Percentiles rank a stretch among this genome's conserved stretches.
These are phyloP conservation scores for Lasiosphaeria hispida DNA, from an alignment of 495 filamentous ascomycete genomes.

Conservation along the genomic window DNA sequence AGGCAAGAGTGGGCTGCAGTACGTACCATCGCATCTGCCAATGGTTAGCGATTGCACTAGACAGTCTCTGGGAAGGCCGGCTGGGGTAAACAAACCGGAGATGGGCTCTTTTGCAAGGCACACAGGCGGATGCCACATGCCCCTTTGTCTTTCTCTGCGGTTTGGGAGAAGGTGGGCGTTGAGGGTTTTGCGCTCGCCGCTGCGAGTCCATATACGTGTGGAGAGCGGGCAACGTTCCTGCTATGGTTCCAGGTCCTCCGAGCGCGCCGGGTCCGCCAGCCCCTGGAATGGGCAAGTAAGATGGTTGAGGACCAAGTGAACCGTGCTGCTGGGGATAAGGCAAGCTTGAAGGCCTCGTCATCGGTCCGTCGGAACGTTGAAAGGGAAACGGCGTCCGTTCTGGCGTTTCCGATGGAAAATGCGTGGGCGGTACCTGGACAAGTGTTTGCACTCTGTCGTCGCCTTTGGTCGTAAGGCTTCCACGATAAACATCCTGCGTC, in stretches of 20 bases:
- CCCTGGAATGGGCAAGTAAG: constrained; percentile 37
- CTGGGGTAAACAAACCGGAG: constrained; percentile 50
- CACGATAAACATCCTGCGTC: constrained; percentile 49
- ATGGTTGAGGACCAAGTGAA: constrained; percentile 29
- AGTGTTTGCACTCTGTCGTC: constrained; percentile 34
- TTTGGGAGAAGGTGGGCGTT: constrained; percentile 51
- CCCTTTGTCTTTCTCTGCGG: constrained; percentile 84
- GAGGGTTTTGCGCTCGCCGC: constrained; percentile 30
- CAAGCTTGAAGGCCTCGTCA: constrained; percentile 28
- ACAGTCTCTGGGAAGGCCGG: constrained; percentile 11
- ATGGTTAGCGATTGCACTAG: constrained; percentile 3
- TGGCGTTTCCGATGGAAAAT: constrained; percentile 38
- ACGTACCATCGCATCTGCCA: constrained; percentile 53
- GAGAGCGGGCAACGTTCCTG: constrained; percentile 6
- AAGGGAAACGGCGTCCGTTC: constrained; percentile 40
- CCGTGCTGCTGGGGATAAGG: constrained; percentile 37
- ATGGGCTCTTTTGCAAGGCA: constrained; percentile 97
- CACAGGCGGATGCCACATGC: constrained; percentile 94
- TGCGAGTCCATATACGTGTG: constrained; percentile 8
- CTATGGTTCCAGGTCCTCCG: constrained; percentile 9
- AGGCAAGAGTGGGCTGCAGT: constrained; percentile 16
- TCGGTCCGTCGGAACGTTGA: constrained; percentile 37
- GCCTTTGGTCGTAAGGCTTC: constrained; percentile 40
- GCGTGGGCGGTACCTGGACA: constrained; percentile 35
- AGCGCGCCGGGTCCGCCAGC: constrained; percentile 1